These are phyloP conservation scores for Coleophoma cylindrospora DNA, from an alignment of 2,329 filamentous ascomycete genomes.

Conservation along the genomic window DNA sequence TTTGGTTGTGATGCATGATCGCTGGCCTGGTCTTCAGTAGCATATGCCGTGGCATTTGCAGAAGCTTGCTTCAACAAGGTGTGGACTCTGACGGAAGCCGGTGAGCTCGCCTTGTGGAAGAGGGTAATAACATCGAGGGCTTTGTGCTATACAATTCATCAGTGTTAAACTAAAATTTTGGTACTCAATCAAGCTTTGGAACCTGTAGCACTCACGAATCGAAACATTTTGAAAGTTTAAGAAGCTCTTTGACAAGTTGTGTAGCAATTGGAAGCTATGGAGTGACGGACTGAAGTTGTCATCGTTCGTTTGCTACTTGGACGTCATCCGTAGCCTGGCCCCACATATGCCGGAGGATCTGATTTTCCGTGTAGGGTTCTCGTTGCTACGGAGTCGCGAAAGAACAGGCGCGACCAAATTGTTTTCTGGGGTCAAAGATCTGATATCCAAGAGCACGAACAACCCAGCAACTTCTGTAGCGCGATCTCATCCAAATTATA, in stretches of 20 bases:
- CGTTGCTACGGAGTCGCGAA: neutral
- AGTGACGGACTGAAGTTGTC: neutral
- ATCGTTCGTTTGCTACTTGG: neutral
- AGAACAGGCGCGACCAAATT: neutral
- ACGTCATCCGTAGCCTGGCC: neutral
- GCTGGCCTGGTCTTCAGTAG: conserved; percentile 71
- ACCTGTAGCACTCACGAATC: conserved; percentile 21
- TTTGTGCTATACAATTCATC: conserved; percentile 52
- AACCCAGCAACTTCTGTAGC: too few relatives aligned
- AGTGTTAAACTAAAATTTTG: conserved; percentile 1
- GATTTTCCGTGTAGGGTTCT: neutral
- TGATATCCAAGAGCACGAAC: too few relatives aligned
- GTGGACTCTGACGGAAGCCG: conserved; percentile 68
- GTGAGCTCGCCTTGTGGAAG: conserved; percentile 79
- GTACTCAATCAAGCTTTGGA: neutral
- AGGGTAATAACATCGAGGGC: conserved; percentile 88
- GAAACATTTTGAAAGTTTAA: conserved; percentile 24
- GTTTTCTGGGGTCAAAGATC: neutral
- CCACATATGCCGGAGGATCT: neutral
- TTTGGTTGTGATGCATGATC: conserved; percentile 57
- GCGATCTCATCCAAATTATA: too few relatives aligned
- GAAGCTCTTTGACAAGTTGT: neutral
- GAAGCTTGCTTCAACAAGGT: conserved; percentile 77
- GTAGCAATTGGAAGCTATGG: conserved; percentile 8
- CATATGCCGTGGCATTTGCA: conserved; percentile 59